These are phyloP conservation scores for Marasmius sp. DNA, from an alignment of 1,284 basidiomycete species.

Conservation along the genomic window DNA sequence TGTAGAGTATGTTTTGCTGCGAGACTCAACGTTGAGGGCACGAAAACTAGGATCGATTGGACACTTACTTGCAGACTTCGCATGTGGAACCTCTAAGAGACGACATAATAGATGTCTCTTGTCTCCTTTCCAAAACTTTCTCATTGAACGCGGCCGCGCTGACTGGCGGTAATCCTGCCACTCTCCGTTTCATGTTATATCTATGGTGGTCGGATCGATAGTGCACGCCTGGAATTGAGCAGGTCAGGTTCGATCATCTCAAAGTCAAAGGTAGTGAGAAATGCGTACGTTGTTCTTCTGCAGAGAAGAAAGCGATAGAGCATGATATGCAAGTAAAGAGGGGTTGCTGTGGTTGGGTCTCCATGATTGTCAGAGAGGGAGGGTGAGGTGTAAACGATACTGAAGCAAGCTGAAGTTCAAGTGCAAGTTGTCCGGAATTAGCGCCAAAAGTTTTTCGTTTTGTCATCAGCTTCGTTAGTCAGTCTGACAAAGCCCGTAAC, in stretches of 20 bases:
- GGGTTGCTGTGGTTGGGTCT: constrained; percentile 20
- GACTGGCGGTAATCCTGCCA: constrained; percentile 89
- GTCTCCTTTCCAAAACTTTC: constrained; percentile 82
- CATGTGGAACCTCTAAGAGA: constrained; percentile 70
- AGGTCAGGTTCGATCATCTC: constrained; percentile 6
- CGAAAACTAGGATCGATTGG: constrained; percentile 2
- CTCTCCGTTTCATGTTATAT: constrained; percentile 98
- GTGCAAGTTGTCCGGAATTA: no score
- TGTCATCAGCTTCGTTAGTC: background rate
- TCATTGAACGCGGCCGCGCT: constrained; percentile 81
- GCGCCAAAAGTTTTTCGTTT: background rate
- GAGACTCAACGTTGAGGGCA: constrained; percentile 4
- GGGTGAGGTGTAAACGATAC: background rate
- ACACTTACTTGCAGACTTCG: constrained; percentile 76
- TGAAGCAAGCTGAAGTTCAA: background rate
- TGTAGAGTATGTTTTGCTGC: constrained; percentile 87
- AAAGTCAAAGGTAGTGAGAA: background rate
- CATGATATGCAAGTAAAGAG: constrained; percentile 93
- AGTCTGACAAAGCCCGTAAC: background rate
- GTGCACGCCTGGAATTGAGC: constrained; percentile 62
- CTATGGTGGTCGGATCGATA: constrained; percentile 95
- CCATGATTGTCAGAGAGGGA: constrained; percentile 13
- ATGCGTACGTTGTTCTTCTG: constrained; percentile 81
- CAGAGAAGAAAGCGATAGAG: constrained; percentile 82
- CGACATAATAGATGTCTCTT: constrained; percentile 71